phyloP scores from a whole-genome alignment of 257 asterid species.

The Solanum pinnatisectum region DNA sequence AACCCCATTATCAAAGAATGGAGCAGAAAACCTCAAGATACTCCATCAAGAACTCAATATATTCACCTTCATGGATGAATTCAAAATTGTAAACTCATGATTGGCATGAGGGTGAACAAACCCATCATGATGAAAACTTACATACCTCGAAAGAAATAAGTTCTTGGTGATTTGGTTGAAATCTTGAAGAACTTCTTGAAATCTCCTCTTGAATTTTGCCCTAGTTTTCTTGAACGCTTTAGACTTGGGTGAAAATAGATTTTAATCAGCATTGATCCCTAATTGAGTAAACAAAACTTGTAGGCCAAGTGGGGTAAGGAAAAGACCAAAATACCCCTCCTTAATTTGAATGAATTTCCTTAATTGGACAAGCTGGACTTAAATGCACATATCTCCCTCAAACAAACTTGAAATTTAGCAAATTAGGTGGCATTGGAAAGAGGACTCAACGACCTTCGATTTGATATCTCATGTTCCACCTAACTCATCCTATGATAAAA shows the following conservation, averaged over 20 bases:
- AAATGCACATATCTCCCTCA: too few relatives aligned
- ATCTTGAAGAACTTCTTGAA: not conserved
- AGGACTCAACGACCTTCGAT: too few relatives aligned
- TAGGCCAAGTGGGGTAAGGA: not conserved
- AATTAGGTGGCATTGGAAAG: too few relatives aligned
- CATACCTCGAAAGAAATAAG: not conserved
- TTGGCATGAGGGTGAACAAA: not conserved
- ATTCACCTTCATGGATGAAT: too few relatives aligned
- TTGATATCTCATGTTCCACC: not conserved
- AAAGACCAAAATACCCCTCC: too few relatives aligned
- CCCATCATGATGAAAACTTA: not conserved
- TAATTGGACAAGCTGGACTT: too few relatives aligned
- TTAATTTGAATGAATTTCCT: too few relatives aligned
- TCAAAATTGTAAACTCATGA: not conserved
- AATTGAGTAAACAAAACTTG: not conserved
- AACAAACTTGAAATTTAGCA: accelerated
- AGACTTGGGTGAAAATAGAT: not conserved
- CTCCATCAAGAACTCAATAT: not conserved
- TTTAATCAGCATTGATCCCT: not conserved
- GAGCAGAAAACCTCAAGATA: not conserved
- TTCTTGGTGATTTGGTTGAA: not conserved
- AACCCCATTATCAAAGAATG: not conserved
- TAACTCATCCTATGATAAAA: too few relatives aligned
- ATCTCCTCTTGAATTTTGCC: too few relatives aligned
- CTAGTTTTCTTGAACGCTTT: too few relatives aligned